Evolutionary conservation across 2,329 filamentous ascomycete species (phyloP).

Genomic region (Clonostachys rosea): DNA sequence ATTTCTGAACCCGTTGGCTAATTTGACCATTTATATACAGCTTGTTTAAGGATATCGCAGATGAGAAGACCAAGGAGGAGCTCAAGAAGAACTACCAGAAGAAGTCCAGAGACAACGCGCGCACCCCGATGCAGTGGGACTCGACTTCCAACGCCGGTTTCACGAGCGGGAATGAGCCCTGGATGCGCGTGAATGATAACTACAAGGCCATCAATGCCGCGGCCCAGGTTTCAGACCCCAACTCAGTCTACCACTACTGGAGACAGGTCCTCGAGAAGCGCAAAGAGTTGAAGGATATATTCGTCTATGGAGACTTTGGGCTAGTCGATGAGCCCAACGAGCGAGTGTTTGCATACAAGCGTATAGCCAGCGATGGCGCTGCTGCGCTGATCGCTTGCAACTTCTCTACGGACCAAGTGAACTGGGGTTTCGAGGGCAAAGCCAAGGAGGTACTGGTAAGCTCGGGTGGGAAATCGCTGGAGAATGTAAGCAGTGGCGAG

Average conservation of each 20-base stretch:
- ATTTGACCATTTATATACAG: conserved; percentile 11
- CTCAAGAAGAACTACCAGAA: conserved; percentile 42
- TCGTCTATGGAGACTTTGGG: conserved; percentile 59
- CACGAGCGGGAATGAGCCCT: conserved; percentile 50
- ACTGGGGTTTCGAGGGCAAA: conserved; percentile 18
- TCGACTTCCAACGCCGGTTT: conserved; percentile 58
- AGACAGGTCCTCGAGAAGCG: conserved; percentile 51
- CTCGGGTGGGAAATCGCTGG: conserved; percentile 10
- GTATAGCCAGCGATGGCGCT: conserved; percentile 20
- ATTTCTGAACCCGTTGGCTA: background rate
- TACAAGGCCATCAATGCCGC: conserved; percentile 59
- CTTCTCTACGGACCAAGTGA: conserved; percentile 23
- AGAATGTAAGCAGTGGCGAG: background rate
- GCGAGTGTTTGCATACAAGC: conserved; percentile 28
- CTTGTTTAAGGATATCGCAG: conserved; percentile 27
- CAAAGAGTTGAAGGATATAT: conserved; percentile 55
- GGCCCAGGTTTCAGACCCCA: conserved; percentile 37
- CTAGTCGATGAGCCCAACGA: conserved; percentile 28
- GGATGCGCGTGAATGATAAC: conserved; percentile 67
- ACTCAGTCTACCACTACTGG: conserved; percentile 59
- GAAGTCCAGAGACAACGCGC: conserved; percentile 64
- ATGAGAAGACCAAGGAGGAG: conserved; percentile 28
- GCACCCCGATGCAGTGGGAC: conserved; percentile 71
- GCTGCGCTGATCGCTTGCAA: conserved; percentile 30
- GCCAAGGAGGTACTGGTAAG: conserved; percentile 26